Base-by-base conservation (phyloP, 768 basidiomycete species). In the Mrakia frigida region DNA sequence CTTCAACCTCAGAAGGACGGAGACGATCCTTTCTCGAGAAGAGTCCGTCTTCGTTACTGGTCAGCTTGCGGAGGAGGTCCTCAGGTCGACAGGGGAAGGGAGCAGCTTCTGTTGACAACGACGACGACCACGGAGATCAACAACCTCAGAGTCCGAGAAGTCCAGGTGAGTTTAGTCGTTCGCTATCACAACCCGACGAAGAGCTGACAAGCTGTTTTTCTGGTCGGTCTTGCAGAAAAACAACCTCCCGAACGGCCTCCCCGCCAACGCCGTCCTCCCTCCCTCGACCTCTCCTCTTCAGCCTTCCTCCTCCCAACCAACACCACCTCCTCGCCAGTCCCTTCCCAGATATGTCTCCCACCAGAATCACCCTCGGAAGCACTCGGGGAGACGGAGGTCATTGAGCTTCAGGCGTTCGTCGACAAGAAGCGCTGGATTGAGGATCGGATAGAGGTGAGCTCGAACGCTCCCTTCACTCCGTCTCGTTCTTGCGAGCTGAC, bases 351-450 rank as follows among this genome's bases (percentile, higher is more conserved):
- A 21, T 46, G 53, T 11, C 69, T 75, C 6, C 74, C 74, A 35
- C 69, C 67, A 21, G 50, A 59, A 6, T 70, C 74, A 5, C 68
- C 74, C 11, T 61, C 74, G 23, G 74, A 75, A 14, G 43, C 59
- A 3, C 52, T 77, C 35, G 53, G 67, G 14, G 53, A 53, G 21
- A 63, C 21, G 6, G 77, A 74, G 2, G 77, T 78, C 14, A 37
- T 63, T 28, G 73, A 78, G 67, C 73, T 78, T 13, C 68, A 60
- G 28, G 73, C 77, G n/a, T 78, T 78, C 50, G 73, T 73, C 21
- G 73, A 78, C 6, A 78, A 78, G 56, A 74, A 74, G 37, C 39
- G 23, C 16, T 78, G 77, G 77, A 78, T 78, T 35, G 67, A 74
- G 59, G 72, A 74, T 37, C 52, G 61, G 59, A 78, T 78, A 41